Percentiles rank a stretch among this genome's conserved stretches.
phyloP scores from a whole-genome alignment of 2,329 filamentous ascomycete genomes.

The Apiospora kogelbergensis region DNA sequence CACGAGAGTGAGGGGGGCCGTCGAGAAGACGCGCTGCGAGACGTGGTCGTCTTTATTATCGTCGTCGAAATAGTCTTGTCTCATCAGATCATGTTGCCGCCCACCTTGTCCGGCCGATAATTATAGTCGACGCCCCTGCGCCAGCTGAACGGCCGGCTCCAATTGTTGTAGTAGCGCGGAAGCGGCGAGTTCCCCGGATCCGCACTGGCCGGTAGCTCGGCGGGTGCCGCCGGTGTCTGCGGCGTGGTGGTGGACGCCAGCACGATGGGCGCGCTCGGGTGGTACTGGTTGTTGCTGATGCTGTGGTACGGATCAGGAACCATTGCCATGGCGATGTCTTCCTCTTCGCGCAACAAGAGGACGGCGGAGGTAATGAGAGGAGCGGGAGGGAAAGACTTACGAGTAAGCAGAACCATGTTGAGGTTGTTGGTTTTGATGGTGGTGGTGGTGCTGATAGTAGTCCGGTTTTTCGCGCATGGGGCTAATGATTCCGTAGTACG shows the following conservation, averaged over 20 bases:
- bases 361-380: background rate
- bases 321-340: background rate
- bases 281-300: background rate
- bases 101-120: background rate
- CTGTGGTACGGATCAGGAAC: background rate
- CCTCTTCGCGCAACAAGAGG: background rate
- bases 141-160: background rate
- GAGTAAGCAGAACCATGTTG: background rate
- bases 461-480: background rate
- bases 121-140: background rate
- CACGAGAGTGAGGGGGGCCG: background rate
- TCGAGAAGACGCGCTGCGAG: background rate
- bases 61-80: background rate
- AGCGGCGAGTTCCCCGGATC: background rate
- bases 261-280: background rate
- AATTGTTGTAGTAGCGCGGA: background rate
- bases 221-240: background rate
- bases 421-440: background rate
- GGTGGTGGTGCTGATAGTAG: background rate
- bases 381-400: background rate
- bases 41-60: background rate
- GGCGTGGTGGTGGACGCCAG: background rate
- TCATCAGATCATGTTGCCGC: background rate
- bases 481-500: background rate
- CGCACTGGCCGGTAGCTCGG: background rate